Conservation (phyloP, 768 basidiomycete species). For the Candolleomyces aberdarensis region DNA sequence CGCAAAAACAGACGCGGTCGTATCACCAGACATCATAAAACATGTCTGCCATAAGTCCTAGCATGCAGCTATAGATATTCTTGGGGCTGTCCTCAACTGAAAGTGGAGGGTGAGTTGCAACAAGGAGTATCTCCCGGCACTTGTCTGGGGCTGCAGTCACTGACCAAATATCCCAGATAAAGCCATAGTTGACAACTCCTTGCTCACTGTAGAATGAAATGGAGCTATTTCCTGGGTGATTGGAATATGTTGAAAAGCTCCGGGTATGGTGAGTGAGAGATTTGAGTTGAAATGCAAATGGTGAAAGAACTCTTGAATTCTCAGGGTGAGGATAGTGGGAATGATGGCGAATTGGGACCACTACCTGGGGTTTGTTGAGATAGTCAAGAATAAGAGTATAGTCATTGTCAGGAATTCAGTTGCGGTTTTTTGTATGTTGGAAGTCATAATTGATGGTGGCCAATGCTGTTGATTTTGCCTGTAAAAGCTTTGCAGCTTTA, state of each 20-base stretch:
- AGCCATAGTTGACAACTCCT: no score
- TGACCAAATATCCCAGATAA: no score
- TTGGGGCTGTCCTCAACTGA: no score
- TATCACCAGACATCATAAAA: no score
- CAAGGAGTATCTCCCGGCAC: no score
- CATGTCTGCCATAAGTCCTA: no score
- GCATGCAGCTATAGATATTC: no score
- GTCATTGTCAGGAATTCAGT: not conserved
- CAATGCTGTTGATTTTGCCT: not conserved
- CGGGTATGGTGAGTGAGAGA: not conserved
- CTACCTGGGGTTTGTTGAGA: not conserved
- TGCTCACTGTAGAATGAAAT: no score
- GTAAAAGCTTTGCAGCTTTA: not conserved
- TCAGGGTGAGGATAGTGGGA: not conserved
- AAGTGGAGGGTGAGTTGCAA: no score
- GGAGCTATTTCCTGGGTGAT: constrained; percentile 13
- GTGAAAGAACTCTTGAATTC: not conserved
- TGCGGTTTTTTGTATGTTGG: not conserved
- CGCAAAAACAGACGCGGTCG: no score
- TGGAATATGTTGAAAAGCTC: constrained; percentile 6
- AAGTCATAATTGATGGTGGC: not conserved
- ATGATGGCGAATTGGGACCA: not conserved
- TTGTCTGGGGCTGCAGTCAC: no score
- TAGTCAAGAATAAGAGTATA: not conserved
- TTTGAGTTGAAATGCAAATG: not conserved